phyloP scores from a whole-genome alignment of 2,329 filamentous ascomycete genomes.

The Penicillium sp. region DNA sequence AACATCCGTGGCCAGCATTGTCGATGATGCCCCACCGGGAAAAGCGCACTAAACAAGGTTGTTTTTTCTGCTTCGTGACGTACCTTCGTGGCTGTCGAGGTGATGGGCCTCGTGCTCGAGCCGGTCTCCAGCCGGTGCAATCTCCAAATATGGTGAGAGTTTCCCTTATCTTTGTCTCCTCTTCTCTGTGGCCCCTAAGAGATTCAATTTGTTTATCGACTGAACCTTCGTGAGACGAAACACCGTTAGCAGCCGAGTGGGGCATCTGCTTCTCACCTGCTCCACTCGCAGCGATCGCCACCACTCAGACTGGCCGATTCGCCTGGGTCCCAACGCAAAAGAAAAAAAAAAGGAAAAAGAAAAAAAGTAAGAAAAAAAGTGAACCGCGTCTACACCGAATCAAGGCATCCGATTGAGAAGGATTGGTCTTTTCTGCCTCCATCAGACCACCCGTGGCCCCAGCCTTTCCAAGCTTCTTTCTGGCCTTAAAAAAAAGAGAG shows the following conservation, averaged over 20 bases:
- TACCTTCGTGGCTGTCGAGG: too few relatives aligned
- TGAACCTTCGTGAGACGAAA: not conserved
- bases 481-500: slow-evolving; percentile 3
- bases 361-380: slow-evolving; percentile 7
- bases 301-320: slow-evolving; percentile 21
- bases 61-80: not conserved
- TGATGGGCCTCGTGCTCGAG: too few relatives aligned
- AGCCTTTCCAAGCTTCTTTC: slow-evolving; percentile 8
- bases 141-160: not conserved
- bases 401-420: slow-evolving; percentile 10
- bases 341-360: slow-evolving; percentile 13
- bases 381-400: slow-evolving; percentile 12
- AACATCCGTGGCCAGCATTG: not conserved
- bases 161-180: slow-evolving; percentile 1
- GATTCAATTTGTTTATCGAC: too few relatives aligned
- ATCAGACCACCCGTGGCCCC: slow-evolving; percentile 18
- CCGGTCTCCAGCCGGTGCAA: not conserved
- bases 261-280: slow-evolving; percentile 9
- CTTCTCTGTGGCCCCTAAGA: not conserved
- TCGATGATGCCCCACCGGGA: not conserved
- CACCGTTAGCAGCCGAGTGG: slow-evolving; percentile 14
- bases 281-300: slow-evolving; percentile 16
- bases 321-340: slow-evolving; percentile 15
- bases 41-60: not conserved
- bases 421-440: slow-evolving; percentile 6